Conservation (phyloP, 495 filamentous ascomycete genomes). For the Terfezia claveryi region DNA sequence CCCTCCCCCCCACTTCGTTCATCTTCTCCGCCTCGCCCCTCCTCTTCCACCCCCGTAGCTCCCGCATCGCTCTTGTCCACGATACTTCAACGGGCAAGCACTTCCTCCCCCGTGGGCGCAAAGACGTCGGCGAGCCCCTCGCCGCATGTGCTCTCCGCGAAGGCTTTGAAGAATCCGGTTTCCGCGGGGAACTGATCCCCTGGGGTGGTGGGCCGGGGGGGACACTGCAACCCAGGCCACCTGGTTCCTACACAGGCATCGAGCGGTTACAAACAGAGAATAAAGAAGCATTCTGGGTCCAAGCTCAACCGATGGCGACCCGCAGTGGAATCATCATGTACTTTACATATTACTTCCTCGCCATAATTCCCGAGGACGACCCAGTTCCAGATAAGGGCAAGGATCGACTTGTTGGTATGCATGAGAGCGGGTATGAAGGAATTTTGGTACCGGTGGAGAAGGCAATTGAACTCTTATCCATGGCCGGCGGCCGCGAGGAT, state of each 20-base stretch:
- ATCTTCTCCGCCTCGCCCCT: slow-evolving; percentile 18
- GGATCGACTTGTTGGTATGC: neutral
- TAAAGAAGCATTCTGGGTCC: slow-evolving; percentile 12
- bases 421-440: neutral
- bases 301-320: neutral
- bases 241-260: no score
- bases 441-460: neutral
- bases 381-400: neutral
- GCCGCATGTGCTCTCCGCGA: slow-evolving; percentile 16
- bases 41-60: slow-evolving; percentile 11
- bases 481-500: neutral
- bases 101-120: slow-evolving; percentile 20
- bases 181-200: slow-evolving; percentile 7
- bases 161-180: slow-evolving; percentile 19
- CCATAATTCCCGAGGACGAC: neutral
- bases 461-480: neutral
- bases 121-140: slow-evolving; percentile 17
- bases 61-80: slow-evolving; percentile 15
- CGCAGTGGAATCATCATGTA: no score
- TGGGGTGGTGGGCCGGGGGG: neutral
- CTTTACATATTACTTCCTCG: neutral
- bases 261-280: neutral
- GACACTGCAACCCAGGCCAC: slow-evolving; percentile 9
- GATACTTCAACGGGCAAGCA: slow-evolving; percentile 4
- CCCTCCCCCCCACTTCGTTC: slow-evolving; percentile 15